Conservation (phyloP, 2,329 filamentous ascomycete species). For the Graphilbum ipis-grandicollis region DNA sequence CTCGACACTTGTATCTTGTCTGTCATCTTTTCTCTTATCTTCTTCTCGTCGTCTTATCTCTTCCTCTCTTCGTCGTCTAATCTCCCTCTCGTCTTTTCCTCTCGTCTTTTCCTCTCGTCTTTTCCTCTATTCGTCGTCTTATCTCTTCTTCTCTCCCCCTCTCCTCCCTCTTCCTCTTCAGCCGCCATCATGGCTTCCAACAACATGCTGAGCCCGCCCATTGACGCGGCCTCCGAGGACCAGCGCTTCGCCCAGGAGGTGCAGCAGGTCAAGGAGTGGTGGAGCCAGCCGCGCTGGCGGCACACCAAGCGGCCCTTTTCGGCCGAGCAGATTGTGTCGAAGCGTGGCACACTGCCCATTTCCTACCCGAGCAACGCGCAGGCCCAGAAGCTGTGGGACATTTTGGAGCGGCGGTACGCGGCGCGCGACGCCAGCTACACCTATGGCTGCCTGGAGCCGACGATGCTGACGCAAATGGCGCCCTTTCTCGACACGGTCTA, state of each 20-base stretch:
- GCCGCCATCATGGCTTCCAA: slow-evolving; percentile 36
- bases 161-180: neutral
- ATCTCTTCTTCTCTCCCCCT: slow-evolving; percentile 2
- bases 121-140: slow-evolving; percentile 1
- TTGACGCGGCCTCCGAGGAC: slow-evolving; percentile 40
- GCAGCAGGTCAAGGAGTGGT: slow-evolving; percentile 82
- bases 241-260: slow-evolving; percentile 68
- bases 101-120: neutral
- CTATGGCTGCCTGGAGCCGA: slow-evolving; percentile 92
- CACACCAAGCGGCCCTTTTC: slow-evolving; percentile 86
- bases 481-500: slow-evolving; percentile 98
- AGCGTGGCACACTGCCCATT: slow-evolving; percentile 80
- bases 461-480: slow-evolving; percentile 98
- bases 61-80: slow-evolving; percentile 2
- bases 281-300: slow-evolving; percentile 80
- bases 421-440: slow-evolving; percentile 71
- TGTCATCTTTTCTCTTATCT: slow-evolving; percentile 5
- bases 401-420: slow-evolving; percentile 72
- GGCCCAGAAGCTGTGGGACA: slow-evolving; percentile 88
- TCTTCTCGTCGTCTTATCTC: slow-evolving; percentile 5
- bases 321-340: slow-evolving; percentile 90
- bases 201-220: slow-evolving; percentile 42
- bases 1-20: neutral
- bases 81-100: slow-evolving; percentile 7
- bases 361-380: slow-evolving; percentile 80